Evolutionary conservation across 1,139 yeast genomes (phyloP), one percentile per base, ranked within the genome.

Genomic region (Dujonia santamariae): DNA sequence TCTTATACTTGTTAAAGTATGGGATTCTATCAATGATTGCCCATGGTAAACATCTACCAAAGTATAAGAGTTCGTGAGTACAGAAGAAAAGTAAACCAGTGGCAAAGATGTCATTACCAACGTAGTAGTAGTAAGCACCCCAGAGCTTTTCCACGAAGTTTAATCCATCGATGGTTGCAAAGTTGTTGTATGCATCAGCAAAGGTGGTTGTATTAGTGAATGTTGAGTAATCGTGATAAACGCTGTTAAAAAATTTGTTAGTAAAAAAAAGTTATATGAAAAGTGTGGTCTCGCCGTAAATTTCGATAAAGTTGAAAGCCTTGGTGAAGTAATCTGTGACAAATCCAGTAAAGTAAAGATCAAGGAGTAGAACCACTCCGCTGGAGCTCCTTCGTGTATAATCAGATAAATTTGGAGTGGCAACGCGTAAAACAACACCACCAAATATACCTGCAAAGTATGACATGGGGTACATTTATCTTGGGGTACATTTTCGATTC

Each of bases 41-140:
- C 95, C 95, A 86, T 18, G 96, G 96, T 37, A 86, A 50, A 54
- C 88, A 80, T 56, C 95, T 77, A 34, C 86, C 88, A 55, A 86
- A 86, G 61, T 86, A 86, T 75, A 84, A 79, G 39, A 79, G 37
- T 59, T 86, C 96, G 59, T 86, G 96, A 40, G 81, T 66, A 27
- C 71, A 48, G 54, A 86, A 83, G 51, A 86, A 80, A 49, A 86
- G 60, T 35, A 85, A 59, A 4, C 96, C 96, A 1, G 96, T 86
- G 33, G 96, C 95, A 39, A 86, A 68, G 24, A 79, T 64, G 54
- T 86, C 95, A 50, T 85, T 86, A 45, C 76, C 70, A 68, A 85
- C 72, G 56, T 75, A 84, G 34, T 73, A 63, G 62, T 85, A 87
- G 75, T 85, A 87, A 13, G 81, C 61, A 19, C 86, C 90, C 96